phyloP scores from a whole-genome alignment of 2,329 filamentous ascomycete species.

The Diaporthe capsici region DNA sequence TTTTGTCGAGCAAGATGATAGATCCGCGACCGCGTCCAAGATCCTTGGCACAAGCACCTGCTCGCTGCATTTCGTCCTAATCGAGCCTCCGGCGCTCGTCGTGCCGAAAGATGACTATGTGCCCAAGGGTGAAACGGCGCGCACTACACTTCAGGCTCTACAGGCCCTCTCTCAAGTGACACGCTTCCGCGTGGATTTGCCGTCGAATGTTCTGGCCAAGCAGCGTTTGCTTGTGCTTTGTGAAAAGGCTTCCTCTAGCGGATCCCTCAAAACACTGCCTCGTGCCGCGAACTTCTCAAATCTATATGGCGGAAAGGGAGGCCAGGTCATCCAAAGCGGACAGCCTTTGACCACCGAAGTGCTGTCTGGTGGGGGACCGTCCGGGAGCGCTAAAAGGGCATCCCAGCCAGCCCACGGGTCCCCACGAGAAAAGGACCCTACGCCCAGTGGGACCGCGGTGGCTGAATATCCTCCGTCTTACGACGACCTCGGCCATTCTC shows the following conservation, averaged over 20 bases:
- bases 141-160: constrained; percentile 16
- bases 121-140: constrained; percentile 33
- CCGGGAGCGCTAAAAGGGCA: neutral
- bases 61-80: constrained; percentile 24
- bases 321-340: constrained; percentile 11
- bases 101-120: constrained; percentile 29
- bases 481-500: constrained; percentile 21
- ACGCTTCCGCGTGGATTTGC: constrained; percentile 29
- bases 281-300: constrained; percentile 29
- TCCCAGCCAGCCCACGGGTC: neutral
- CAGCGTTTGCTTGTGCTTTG: constrained; percentile 30
- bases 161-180: constrained; percentile 13
- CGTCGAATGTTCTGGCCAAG: constrained; percentile 15
- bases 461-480: constrained; percentile 35
- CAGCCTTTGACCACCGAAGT: too few species aligned
- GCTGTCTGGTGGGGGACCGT: neutral
- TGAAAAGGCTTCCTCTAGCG: constrained; percentile 22
- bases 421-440: neutral
- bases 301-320: constrained; percentile 38
- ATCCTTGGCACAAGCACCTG: constrained; percentile 26
- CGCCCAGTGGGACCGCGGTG: neutral
- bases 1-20: constrained; percentile 23
- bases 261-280: constrained; percentile 22
- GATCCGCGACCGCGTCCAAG: constrained; percentile 3
- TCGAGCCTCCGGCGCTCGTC: constrained; percentile 26